Base-by-base conservation (phyloP, 2,329 filamentous ascomycete genomes). In the Aspergillus sp. region DNA sequence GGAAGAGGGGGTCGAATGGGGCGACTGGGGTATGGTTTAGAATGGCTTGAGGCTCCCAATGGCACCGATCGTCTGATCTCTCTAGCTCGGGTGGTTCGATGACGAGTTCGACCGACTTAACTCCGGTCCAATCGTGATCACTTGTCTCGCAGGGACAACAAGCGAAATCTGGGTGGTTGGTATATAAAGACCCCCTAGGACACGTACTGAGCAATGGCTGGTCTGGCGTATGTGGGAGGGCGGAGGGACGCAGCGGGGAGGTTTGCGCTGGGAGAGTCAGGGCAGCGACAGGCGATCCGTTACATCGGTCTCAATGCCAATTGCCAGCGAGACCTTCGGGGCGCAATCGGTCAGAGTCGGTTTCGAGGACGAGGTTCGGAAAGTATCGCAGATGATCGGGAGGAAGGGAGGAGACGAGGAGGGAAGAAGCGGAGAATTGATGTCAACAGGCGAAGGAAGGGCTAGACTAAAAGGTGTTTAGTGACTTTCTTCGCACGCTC, bases 241-340 rank as follows among this genome's bases (percentile, higher is more conserved):
- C 49, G 44, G 49, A 47, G 50, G 50, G 48, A 45, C 19, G 49
- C 40, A 48, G 50, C 47, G 50, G 50, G 50, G 57, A 50, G 52
- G 47, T 51, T 46, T 54, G 52, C 47, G 53, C 54, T 55, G 52
- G 59, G 48, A 50, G 56, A 60, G 57, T 20, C 52, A 60, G 53
- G 53, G 51, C 54, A 56, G 53, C 51, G 49, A 57, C 51, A 57
- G 56, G 54, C 56, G 58, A 60, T 58, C 56, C 53, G 58, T 62
- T 58, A 60, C 60, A 62, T 62, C 55, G 55, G 58, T 56, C 55
- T 59, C 55, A 49, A 58, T 53, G 46, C 50, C 51, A 51, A 55
- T 48, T 57, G 33, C 47, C 44, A 46, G 45, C 45, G 53, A 57
- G 57, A 55, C 47, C 36, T 16, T 22, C 42, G 42, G 36, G 49